Evolutionary conservation across 768 basidiomycete species (phyloP).

Genomic region (Amanita rubescens): DNA sequence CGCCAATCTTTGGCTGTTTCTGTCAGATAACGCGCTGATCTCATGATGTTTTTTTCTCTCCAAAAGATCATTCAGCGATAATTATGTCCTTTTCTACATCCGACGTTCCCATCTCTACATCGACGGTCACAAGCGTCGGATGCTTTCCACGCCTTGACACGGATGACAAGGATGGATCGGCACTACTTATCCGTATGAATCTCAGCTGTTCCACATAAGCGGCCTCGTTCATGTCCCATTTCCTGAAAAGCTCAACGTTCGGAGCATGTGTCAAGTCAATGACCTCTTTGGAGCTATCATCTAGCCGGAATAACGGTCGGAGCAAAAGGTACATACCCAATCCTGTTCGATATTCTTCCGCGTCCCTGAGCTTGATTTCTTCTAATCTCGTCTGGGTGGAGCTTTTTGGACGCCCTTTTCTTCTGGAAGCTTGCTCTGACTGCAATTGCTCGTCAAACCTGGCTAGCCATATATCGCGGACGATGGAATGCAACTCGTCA

Average conservation of each 20-base stretch:
- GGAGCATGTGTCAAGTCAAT: conserved; percentile 69
- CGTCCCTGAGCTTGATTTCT: conserved; percentile 59
- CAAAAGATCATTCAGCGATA: too few species aligned
- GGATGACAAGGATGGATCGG: conserved; percentile 35
- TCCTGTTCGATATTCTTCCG: conserved; percentile 72
- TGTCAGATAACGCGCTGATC: too few species aligned
- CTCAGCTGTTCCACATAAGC: conserved; percentile 66
- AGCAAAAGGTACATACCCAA: conserved; percentile 41
- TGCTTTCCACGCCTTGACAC: conserved; percentile 62
- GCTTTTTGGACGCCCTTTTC: conserved; percentile 75
- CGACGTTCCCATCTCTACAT: conserved; percentile 11
- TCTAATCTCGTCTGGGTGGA: conserved; percentile 59
- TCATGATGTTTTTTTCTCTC: too few species aligned
- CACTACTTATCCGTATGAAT: conserved; percentile 68
- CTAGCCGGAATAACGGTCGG: not conserved
- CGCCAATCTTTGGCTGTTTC: too few species aligned
- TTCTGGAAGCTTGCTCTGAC: conserved; percentile 48
- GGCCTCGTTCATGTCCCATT: conserved; percentile 73
- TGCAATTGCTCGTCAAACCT: conserved; percentile 61
- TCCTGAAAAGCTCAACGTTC: conserved; percentile 63
- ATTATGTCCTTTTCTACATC: not conserved
- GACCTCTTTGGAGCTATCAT: conserved; percentile 45
- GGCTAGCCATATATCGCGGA: conserved; percentile 67
- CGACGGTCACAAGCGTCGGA: conserved; percentile 20
- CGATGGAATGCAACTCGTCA: conserved; percentile 55